Evolutionary conservation across 2,329 filamentous ascomycete genomes (phyloP), one percentile per base, ranked within the genome.

Genomic region (Apiospora koreana): DNA sequence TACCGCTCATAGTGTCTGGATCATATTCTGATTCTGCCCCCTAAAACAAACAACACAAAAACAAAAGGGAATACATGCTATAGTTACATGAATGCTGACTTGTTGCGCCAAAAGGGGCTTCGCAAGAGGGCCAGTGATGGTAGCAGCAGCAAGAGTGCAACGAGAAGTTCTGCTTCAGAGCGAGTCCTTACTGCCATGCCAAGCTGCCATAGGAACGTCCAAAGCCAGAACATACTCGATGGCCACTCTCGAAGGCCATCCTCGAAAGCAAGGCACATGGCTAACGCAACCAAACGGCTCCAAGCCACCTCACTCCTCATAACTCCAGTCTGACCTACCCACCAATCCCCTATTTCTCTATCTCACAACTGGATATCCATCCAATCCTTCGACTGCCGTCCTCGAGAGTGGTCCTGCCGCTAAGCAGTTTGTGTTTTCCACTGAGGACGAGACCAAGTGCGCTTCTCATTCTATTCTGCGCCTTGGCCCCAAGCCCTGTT

Each of bases 1-100:
- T 35, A 38, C 54, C 54, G 31, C 21, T 62, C 23, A 38, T 62
- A 38, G 21, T 38, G 54, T 58, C 9, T 62, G 31, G 54, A 38
- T 62, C 54, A 62, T 62, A 38, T 62, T 62, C 31, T 62, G 31
- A 62, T 62, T 38, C 31, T 62, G 54, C 54, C 28, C 28, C 18
- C 21, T 38, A 38, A 65, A 69, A 71, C 45, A 68, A 71, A 69
- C 62, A 70, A 74, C 72, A 50, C 16, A 58, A 74, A 74, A 73
- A 65, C 31, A 74, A 74, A 73, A 65, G 71, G 69, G 72, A 73
- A 74, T 74, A 72, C 71, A 74, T 74, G 73, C 72, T 74, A 75
- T 68, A 74, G 69, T 74, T 74, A 62, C 54, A 62, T 38, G 21
- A 62, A 62, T 62, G 54, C 54, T 62, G 31, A 62, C 54, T 62